Evolutionary conservation across 768 basidiomycete species (phyloP), one percentile per base, ranked within the genome.

Genomic region (Tulasnella sp.): DNA sequence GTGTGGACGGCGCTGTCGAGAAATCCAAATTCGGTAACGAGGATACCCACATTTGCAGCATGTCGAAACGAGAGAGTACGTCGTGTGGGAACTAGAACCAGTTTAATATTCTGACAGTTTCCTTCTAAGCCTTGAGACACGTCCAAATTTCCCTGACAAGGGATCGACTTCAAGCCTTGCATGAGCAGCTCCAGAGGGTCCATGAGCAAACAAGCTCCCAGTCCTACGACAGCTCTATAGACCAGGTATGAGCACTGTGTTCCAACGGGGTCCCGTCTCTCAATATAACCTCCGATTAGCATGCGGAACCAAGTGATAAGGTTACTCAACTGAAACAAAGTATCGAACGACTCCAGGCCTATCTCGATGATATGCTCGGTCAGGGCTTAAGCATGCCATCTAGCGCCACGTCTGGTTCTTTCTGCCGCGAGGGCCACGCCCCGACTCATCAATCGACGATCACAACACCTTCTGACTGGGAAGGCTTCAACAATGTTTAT

Each of bases 401-500:
- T n/a, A 36, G 42, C n/a, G 3, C 72, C 11, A 29, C 72, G n/a
- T 36, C 29, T 12, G 36, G 34, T 12, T 70, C 36, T 34, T 38
- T 70, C 17, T n/a, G 36, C 15, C 36, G 36, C 68, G 68, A 70
- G 36, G 37, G 68, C 11, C 40, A 38, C 11, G 68, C 40, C 31
- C 40, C 37, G 31, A 70, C 19, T 22, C 68, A 70, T 7, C 68
- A 70, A 71, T 38, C 31, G 37, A 70, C 68, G 12, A 38, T 70
- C 15, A 70, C 68, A 12, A 70, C 68, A 34, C 40, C 37, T 1
- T 70, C 37, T 31, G 92, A 93, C 80, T 91, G 89, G 91, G 88
- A 87, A 1, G 88, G 90, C 77, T 98, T 97, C 83, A 91, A 93
- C 81, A 93, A 96, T 80, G 94, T 96, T 34, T 94, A 96, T 81